Base-by-base conservation (phyloP, 2,329 filamentous ascomycete species). In the Corynespora cassiicola region DNA sequence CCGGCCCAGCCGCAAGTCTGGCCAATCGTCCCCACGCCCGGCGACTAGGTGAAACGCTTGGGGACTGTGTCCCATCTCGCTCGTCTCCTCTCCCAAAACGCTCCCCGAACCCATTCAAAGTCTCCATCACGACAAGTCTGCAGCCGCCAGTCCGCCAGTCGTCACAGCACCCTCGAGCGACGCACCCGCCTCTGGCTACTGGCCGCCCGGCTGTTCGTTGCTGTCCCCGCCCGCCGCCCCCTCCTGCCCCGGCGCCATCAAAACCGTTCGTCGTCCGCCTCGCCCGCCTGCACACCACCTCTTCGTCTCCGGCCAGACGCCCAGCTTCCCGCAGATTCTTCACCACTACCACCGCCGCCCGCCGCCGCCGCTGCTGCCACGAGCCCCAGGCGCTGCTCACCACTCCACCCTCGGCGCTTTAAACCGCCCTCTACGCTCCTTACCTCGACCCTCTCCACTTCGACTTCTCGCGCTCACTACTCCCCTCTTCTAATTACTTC, bases 401-500 rank as follows among this genome's bases (percentile, higher is more conserved):
- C 39, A 20, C 35, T 14, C 31, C 39, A 15, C 19, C 34, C 23
- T 36, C 24, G 16, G 17, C 38, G 32, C 43, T 43, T 37, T 40
- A 39, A 43, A 22, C 32, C 39, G 44, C 31, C 43, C 31, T 32
- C 45, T 41, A 44, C 50, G 45, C 50, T 51, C 48, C 29, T 53
- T 36, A 37, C 37, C 29, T 31, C 32, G 29, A 28, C 27, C 39
- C 17, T 35, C 39, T 32, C 31, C 27, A 30, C 12, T 31, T 30
- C 23, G 27, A 28, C 30, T 32, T 20, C n/a, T 11, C 39, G 21
- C 25, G 11, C 20, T 10, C 26, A 12, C 29, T 11, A 15, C 31
- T 11, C 17, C 19, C 34, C 30, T 9, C 30, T 14, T 16, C 12
- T 12, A 73, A 78, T 87, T 87, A 82, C 83, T 81, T 73, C 77